Base-by-base conservation (phyloP, 306 rosid genomes). In the Sesbania bispinosa region DNA sequence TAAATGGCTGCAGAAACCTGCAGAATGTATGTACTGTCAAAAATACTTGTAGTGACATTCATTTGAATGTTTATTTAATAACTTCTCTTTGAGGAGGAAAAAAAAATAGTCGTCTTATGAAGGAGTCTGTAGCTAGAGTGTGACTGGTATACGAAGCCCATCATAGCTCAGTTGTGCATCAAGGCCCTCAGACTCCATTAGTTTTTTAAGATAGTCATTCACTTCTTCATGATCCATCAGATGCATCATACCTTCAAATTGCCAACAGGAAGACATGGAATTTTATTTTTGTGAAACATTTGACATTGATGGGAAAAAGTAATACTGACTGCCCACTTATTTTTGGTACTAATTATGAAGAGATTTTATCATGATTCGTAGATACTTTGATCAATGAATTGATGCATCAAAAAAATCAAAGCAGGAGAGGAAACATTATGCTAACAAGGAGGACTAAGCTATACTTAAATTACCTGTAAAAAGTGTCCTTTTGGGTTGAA, bases 161-260 rank as follows among this genome's bases (percentile, higher is more conserved):
- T 94, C 98, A 74, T 87, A 89, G 78, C 96, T 94, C 77, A 90
- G 85, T 67, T 94, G 95, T 33, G 78, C 90, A 76, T 90, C 95
- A 72, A 94, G 86, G 58, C 89, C 96, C 70, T 94, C 98, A 41
- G 85, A 86, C 75, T 86, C 90, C 88, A 27, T 66, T 78, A 89
- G 27, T 61, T 82, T 83, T 74, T 20, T 3, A 52, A 90, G 98
- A 78, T 86, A 84, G 57, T 30, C 68, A 57, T 82, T 94, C 81
- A 89, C 95, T 75, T 82, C 85, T 54, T 94, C 98, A 54, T 94
- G 98, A 80, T 91, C 97, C 98, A 90, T 91, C 76, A 87, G 69
- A 82, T 94, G 98, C 97, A 94, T 94, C 98, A 89, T 94, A 29
- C 98, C 98, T 94, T 79, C 69, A 81, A 57, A 81, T 77, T 33